phyloP scores from a whole-genome alignment of 352 stramenopile genomes.

The Peronospora destructor region DNA sequence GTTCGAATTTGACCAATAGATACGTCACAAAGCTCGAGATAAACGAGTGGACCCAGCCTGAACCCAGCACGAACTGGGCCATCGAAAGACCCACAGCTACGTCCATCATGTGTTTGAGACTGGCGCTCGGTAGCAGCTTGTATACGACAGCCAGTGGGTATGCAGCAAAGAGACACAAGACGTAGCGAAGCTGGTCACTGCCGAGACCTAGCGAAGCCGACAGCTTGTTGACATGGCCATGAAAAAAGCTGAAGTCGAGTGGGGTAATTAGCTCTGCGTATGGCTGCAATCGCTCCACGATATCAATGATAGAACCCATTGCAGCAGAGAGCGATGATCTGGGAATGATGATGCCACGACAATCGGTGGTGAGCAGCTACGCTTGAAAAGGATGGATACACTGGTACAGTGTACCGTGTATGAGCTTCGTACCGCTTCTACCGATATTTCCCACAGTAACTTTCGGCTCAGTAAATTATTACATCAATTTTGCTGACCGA shows the following conservation, averaged over 20 bases:
- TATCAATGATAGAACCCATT: slow-evolving; percentile 37
- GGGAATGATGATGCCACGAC: slow-evolving; percentile 6
- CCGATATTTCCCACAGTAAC: neutral
- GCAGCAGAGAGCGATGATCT: neutral
- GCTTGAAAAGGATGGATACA: neutral
- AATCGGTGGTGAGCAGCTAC: slow-evolving; percentile 10
- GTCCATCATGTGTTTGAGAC: slow-evolving; percentile 90
- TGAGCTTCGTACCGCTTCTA: neutral
- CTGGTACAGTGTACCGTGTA: neutral
- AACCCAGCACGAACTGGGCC: slow-evolving; percentile 90
- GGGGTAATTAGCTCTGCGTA: slow-evolving; percentile 50
- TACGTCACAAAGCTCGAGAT: slow-evolving; percentile 89
- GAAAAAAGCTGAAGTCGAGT: slow-evolving; percentile 44
- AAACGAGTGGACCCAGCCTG: slow-evolving; percentile 93
- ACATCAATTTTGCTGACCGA: too few species aligned
- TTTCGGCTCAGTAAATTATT: too few species aligned
- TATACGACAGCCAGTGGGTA: slow-evolving; percentile 91
- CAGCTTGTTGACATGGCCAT: slow-evolving; percentile 40
- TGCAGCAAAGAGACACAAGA: slow-evolving; percentile 89
- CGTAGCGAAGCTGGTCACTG: slow-evolving; percentile 72
- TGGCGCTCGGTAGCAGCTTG: slow-evolving; percentile 70
- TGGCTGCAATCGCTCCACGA: slow-evolving; percentile 36
- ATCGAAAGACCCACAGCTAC: slow-evolving; percentile 88
- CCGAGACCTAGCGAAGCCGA: slow-evolving; percentile 37
- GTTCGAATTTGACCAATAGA: slow-evolving; percentile 67